Base-by-base conservation (phyloP, 1,139 yeast species). In the Debaryomycetaceae sp. region DNA sequence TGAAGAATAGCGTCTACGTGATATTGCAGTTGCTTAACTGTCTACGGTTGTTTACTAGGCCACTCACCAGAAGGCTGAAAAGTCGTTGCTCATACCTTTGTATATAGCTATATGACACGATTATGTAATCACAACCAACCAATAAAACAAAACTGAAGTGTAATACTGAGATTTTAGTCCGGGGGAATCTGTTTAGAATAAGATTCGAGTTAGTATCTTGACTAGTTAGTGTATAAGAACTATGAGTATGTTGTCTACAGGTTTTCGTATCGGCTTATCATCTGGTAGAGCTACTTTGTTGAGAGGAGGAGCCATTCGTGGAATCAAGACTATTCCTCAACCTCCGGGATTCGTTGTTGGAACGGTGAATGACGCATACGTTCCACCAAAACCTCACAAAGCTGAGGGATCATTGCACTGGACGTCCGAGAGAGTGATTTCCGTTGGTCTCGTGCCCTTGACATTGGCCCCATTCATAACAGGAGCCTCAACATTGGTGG, bases 381-480 rank as follows among this genome's bases (percentile, higher is more conserved):
- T 78, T 41, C 72, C 78, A 17, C 95, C 96, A 36, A 66, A 71
- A 43, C 66, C 84, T 2, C 75, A 79, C 59, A 72, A 75, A 56
- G 65, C 75, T 53, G 91, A 87, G 58, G 97, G 97, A 29, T 83
- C 96, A 5, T 83, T 80, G 63, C 97, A 90, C 72, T 90, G 97
- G 97, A 71, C 89, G 11, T 81, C 84, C 57, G 97, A 91, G 65
- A 78, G 90, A 55, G 57, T 80, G 6, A 71, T 87, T 11, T 77
- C 91, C 6, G 65, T 83, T 22, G 78, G 85, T 1, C 65, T 90
- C 60, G 75, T 87, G n/a, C 98, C 98, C 23, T 70, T 91, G 50
- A 68, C 82, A 6, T 69, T 83, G 46, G 69, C 85, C 3, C 97
- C 98, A 6, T 80, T 90, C 50, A 78, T 84, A 31, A 74, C 83